phyloP scores from a whole-genome alignment of 2,329 filamentous ascomycete genomes.

The Immersiporthe knoxdaviesiana region DNA sequence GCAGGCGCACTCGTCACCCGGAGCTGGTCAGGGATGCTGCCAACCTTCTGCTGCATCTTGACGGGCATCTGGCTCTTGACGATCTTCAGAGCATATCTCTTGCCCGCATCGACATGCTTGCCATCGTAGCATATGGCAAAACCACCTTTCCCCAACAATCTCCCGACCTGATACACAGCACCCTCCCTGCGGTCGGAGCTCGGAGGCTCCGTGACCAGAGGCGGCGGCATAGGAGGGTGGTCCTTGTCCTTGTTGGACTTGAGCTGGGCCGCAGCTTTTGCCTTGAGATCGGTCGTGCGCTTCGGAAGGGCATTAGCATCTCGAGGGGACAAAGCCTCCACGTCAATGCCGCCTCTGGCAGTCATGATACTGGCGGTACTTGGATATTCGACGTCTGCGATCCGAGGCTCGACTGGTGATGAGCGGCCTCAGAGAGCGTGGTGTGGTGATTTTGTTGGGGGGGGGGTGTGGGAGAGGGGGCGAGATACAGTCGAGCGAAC shows the following conservation, averaged over 20 bases:
- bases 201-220: conserved; percentile 62
- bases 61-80: conserved; percentile 81
- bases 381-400: neutral
- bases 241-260: conserved; percentile 67
- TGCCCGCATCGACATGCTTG: conserved; percentile 66
- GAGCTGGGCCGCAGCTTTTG: conserved; percentile 55
- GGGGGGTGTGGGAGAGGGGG: neutral
- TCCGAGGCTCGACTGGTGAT: neutral
- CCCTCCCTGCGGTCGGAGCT: conserved; percentile 71
- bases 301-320: conserved; percentile 65
- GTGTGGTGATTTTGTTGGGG: neutral
- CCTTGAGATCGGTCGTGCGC: conserved; percentile 56
- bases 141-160: conserved; percentile 77
- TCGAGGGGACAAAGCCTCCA: conserved; percentile 67
- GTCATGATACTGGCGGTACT: conserved; percentile 46
- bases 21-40: conserved; percentile 28
- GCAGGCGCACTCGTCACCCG: neutral
- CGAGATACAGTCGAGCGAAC: conserved; percentile 17
- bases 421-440: neutral
- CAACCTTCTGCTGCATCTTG: conserved; percentile 83
- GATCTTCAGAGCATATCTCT: conserved; percentile 77
- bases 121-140: conserved; percentile 83
- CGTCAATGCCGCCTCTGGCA: conserved; percentile 49
- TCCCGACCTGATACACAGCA: conserved; percentile 73
- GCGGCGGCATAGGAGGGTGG: conserved; percentile 66